phyloP scores from a whole-genome alignment of 2,329 filamentous ascomycete genomes.

The Epichloe sp. region DNA sequence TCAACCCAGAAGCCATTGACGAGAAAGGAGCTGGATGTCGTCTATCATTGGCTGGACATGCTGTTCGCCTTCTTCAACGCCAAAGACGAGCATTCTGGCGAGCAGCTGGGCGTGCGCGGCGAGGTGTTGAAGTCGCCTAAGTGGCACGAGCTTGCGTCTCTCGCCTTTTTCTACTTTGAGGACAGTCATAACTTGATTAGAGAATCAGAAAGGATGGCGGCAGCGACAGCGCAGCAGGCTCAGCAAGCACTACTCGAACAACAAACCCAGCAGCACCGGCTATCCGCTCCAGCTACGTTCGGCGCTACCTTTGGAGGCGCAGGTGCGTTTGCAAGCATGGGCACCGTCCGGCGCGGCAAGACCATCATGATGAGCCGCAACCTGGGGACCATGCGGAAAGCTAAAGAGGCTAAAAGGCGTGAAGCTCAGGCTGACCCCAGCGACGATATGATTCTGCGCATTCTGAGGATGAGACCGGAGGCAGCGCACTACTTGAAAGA shows the following conservation, averaged over 20 bases:
- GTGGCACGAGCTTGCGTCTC: constrained; percentile 90
- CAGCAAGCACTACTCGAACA: constrained; percentile 52
- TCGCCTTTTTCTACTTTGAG: constrained; percentile 99
- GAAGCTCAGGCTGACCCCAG: constrained; percentile 93
- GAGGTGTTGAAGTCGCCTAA: constrained; percentile 94
- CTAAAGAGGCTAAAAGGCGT: constrained; percentile 89
- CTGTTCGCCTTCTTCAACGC: constrained; percentile 94
- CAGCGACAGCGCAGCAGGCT: constrained; percentile 62
- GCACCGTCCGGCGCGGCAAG: constrained; percentile 52
- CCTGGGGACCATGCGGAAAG: constrained; percentile 87
- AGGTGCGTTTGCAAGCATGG: constrained; percentile 49
- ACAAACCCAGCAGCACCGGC: constrained; percentile 42
- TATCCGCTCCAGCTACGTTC: constrained; percentile 50
- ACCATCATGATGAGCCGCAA: constrained; percentile 92
- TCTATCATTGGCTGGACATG: constrained; percentile 86
- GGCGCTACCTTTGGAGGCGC: constrained; percentile 22
- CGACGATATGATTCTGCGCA: constrained; percentile 95
- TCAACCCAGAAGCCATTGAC: constrained; percentile 73
- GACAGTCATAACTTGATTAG: constrained; percentile 81
- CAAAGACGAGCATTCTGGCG: constrained; percentile 65
- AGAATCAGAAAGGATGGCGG: constrained; percentile 92
- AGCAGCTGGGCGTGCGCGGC: constrained; percentile 75
- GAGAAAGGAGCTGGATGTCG: constrained; percentile 82
- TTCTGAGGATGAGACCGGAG: constrained; percentile 88
- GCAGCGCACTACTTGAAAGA: constrained; percentile 79